phyloP scores from a whole-genome alignment of 179 eudicot genomes.

The Beta corolliflora region DNA sequence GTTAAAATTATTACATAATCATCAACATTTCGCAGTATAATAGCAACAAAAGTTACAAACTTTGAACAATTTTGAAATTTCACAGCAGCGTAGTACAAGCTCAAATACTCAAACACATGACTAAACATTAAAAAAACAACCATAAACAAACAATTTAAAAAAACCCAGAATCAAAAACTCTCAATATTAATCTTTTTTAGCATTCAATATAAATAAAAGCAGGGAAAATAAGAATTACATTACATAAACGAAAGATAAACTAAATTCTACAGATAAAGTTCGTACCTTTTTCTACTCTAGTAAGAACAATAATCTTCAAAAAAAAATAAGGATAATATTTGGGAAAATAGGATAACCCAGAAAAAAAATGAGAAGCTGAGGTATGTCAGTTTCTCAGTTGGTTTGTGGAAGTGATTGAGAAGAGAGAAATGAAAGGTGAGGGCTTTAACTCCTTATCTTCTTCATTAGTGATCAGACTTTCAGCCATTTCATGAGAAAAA shows the following conservation, averaged over 20 bases:
- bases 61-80: too few species aligned
- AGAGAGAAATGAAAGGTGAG: slow-evolving; percentile 64
- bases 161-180: slow-evolving; percentile 20
- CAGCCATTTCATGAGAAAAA: too few species aligned
- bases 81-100: not conserved
- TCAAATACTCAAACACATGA: not conserved
- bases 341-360: slow-evolving; percentile 21
- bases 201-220: not conserved
- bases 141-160: slow-evolving; percentile 21
- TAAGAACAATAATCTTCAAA: not conserved
- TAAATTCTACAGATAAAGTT: not conserved
- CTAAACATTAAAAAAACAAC: not conserved
- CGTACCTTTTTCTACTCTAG: slow-evolving; percentile 9
- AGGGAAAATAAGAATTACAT: not conserved
- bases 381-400: not conserved
- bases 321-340: not conserved
- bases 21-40: not conserved
- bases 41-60: not conserved
- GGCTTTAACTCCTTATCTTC: slow-evolving; percentile 61
- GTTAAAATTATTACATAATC: too few species aligned
- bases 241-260: too few species aligned
- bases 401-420: slow-evolving; percentile 27
- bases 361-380: slow-evolving; percentile 1
- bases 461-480: not conserved
- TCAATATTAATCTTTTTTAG: not conserved